phyloP scores from a whole-genome alignment of 768 basidiomycete species.

The Boletus coccyginus region DNA sequence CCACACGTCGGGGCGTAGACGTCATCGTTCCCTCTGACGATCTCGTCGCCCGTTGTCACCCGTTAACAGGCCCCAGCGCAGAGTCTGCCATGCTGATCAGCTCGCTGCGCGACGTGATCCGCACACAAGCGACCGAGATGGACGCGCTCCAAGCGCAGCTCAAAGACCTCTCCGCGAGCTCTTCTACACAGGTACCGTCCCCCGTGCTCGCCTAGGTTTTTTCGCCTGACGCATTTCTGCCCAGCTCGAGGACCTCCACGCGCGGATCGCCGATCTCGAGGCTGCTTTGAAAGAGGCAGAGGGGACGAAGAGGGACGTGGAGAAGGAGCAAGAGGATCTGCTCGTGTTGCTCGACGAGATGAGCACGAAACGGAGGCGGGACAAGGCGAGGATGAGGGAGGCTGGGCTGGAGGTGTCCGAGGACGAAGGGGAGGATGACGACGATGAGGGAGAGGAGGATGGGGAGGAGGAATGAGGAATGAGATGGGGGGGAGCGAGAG shows the following conservation, averaged over 20 bases:
- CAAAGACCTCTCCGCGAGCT: conserved; percentile 35
- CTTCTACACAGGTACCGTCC: conserved; percentile 38
- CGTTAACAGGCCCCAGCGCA: conserved; percentile 53
- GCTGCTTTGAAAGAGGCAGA: conserved; percentile 50
- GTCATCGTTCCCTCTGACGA: background rate
- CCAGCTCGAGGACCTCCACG: conserved; percentile 46
- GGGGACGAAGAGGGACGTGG: conserved; percentile 72
- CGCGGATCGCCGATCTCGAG: conserved; percentile 46
- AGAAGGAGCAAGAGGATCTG: conserved; percentile 96
- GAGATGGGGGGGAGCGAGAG: too few species aligned
- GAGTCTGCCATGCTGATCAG: conserved; percentile 81
- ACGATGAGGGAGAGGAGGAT: too few species aligned
- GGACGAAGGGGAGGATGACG: conserved; percentile 85
- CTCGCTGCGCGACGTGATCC: conserved; percentile 81
- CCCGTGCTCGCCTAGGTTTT: too few species aligned
- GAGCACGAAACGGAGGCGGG: conserved; percentile 76
- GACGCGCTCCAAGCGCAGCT: conserved; percentile 63
- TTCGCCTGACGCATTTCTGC: too few species aligned
- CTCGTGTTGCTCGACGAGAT: conserved; percentile 92
- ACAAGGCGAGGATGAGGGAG: conserved; percentile 74
- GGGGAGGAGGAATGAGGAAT: too few species aligned
- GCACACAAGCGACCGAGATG: conserved; percentile 78
- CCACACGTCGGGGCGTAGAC: background rate
- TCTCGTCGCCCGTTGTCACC: too few species aligned
- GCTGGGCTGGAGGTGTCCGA: conserved; percentile 88